Evolutionary conservation across 2,329 filamentous ascomycete species (phyloP), one percentile per base, ranked within the genome.

Genomic region (Pseudovirgaria hyperparasitica): DNA sequence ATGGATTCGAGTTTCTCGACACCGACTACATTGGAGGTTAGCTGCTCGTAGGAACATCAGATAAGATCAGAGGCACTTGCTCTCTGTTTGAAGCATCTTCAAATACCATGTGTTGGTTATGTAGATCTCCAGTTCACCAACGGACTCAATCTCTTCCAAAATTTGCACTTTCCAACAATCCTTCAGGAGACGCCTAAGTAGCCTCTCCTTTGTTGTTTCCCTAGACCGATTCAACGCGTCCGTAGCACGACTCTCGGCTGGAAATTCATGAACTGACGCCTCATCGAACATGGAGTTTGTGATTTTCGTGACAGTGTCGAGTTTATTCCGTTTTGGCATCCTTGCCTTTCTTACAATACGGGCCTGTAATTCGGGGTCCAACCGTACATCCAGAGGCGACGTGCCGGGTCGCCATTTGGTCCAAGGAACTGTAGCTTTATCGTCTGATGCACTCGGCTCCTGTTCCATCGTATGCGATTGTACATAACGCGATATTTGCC

Each of bases 131-230:
- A 54, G 28, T 32, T 54, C 48, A 11, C 50, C 50, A 14, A 43
- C 35, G 0, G 44, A 38, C 29, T 54, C 50, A 12, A 50, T 42
- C 32, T 55, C 51, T 26, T 55, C 51, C 10, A 53, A 33, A 13
- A 49, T 28, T 6, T 43, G 35, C 5, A 52, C 30, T 10, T 47
- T 38, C 51, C 51, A 55, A 3, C 43, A 31, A 19, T 40, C 38
- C 16, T 46, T 36, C n/a, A 55, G 33, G 16, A 55, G 52, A 21
- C 43, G 42, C 25, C 53, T 50, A 6, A 48, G 40, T 5, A 54
- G 25, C 6, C 47, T 26, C 23, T 34, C 34, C 39, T 54, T 54
- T 28, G 37, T 41, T 16, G 43, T 32, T 6, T 31, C 19, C 16
- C 28, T 35, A 10, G 33, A 32, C 20, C 31, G 35, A n/a, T n/a